Conservation (phyloP, 345 rosid genomes). For the Populus tremula region DNA sequence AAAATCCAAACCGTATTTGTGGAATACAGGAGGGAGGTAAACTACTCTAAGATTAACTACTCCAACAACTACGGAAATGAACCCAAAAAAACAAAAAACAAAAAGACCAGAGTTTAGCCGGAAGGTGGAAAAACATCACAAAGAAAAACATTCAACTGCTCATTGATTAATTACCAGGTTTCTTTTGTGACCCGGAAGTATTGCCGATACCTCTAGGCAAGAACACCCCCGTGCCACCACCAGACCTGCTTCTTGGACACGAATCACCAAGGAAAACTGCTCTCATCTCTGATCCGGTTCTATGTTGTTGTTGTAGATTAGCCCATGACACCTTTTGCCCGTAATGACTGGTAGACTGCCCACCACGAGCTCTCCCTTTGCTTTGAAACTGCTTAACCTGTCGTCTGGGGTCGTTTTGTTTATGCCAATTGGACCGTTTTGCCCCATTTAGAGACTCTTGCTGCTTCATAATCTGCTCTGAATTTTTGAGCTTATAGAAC, state of each 20-base stretch:
- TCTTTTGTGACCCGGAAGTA: slow-evolving; percentile 49
- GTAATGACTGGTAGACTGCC: background rate
- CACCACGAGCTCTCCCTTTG: slow-evolving; percentile 23
- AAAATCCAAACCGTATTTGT: slow-evolving; percentile 9
- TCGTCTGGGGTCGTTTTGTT: slow-evolving; percentile 17
- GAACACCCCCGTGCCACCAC: slow-evolving; percentile 83
- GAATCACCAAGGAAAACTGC: slow-evolving; percentile 61
- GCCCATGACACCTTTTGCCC: slow-evolving; percentile 22
- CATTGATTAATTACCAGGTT: slow-evolving; percentile 41
- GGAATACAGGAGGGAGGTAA: background rate
- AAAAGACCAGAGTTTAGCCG: background rate
- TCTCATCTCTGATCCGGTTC: slow-evolving; percentile 44
- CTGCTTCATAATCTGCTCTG: slow-evolving; percentile 35
- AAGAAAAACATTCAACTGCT: background rate
- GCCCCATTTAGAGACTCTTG: background rate
- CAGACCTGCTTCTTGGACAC: slow-evolving; percentile 45
- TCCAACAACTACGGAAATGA: slow-evolving; percentile 1
- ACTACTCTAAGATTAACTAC: slow-evolving; percentile 18
- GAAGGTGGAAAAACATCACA: background rate
- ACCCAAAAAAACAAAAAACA: background rate
- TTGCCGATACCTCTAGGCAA: slow-evolving; percentile 54
- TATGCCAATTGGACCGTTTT: background rate
- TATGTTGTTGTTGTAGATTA: slow-evolving; percentile 31
- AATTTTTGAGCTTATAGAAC: slow-evolving; percentile 40
- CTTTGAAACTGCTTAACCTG: slow-evolving; percentile 10